Conservation (phyloP, 2,329 filamentous ascomycete species). For the Penicillium sp. region DNA sequence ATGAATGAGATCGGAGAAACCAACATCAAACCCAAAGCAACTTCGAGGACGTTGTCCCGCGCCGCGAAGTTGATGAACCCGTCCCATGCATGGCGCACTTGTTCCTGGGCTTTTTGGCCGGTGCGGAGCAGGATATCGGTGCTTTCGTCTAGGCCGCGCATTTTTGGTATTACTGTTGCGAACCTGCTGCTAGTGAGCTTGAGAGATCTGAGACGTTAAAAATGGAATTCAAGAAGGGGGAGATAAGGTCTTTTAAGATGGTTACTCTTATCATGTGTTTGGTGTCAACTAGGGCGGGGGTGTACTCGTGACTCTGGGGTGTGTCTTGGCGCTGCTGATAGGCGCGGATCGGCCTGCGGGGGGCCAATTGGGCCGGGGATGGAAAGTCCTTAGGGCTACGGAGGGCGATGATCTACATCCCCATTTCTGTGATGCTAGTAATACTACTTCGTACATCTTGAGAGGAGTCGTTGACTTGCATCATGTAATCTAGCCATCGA, state of each 20-base stretch:
- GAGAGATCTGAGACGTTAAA: neutral
- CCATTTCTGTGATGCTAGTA: neutral
- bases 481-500: too few species aligned
- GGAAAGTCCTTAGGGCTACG: neutral
- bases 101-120: slow-evolving; percentile 41
- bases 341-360: neutral
- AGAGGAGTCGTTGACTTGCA: too few species aligned
- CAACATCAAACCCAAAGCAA: slow-evolving; percentile 71
- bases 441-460: too few species aligned
- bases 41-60: slow-evolving; percentile 70
- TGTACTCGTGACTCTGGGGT: neutral
- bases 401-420: neutral
- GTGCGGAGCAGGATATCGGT: slow-evolving; percentile 35
- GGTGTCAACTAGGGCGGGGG: neutral
- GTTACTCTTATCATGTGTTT: neutral
- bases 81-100: slow-evolving; percentile 53
- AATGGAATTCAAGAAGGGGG: neutral
- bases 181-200: neutral
- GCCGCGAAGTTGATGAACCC: slow-evolving; percentile 70
- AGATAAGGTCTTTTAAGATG: neutral
- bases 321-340: neutral
- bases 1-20: neutral
- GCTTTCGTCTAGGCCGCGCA: slow-evolving; percentile 32
- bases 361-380: neutral
- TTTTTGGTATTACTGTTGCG: slow-evolving; percentile 10